Evolutionary conservation across 2,329 filamentous ascomycete species (phyloP), one percentile per base, ranked within the genome.

Genomic region (Plenodomus lindquistii): DNA sequence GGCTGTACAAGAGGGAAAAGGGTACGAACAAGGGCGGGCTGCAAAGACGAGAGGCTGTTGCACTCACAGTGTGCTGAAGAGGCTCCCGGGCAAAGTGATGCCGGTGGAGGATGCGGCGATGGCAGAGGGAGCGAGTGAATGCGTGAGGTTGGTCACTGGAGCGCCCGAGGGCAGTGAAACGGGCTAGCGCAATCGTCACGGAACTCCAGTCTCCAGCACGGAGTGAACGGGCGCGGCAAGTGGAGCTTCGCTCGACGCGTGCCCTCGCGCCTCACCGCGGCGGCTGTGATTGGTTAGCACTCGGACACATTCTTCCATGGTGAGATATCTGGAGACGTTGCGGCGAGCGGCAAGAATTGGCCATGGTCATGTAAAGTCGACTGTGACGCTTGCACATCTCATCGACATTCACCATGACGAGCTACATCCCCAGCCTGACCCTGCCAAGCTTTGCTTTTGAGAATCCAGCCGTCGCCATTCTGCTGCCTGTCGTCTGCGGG

Each of bases 391-490:
- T 40, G 37, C 31, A 19, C 18, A 34, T 18, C 20, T 42, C 27
- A 29, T 9, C 10, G 16, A 36, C 47, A 50, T 42, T 49, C 71
- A 80, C 53, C 37, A 95, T 94, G 89, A 92, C 88, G 10, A 85
- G 88, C 54, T 87, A 88, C 71, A 84, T 94, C 51, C 85, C 88
- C n/a, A 85, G 84, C 34, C 74, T 95, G 55, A 91, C 88, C 18
- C 79, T 96, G 16, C 90, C 91, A 2, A 75, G 80, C 39, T 77
- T 82, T 57, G 74, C 92, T 56, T 92, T 95, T 71, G 80, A 84
- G 64, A 85, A 83, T 67, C 84, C 89, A 4, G 85, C 88, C 7
- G 79, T 83, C 21, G 88, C 89, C 16, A 83, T 94, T 53, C 81
- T 95, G 34, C 78, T 96, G 1, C 91, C 91, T 31, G 78, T 96